These are phyloP conservation scores for Stereocaulon alpinum DNA, from an alignment of 495 filamentous ascomycete species.

Conservation along the genomic window DNA sequence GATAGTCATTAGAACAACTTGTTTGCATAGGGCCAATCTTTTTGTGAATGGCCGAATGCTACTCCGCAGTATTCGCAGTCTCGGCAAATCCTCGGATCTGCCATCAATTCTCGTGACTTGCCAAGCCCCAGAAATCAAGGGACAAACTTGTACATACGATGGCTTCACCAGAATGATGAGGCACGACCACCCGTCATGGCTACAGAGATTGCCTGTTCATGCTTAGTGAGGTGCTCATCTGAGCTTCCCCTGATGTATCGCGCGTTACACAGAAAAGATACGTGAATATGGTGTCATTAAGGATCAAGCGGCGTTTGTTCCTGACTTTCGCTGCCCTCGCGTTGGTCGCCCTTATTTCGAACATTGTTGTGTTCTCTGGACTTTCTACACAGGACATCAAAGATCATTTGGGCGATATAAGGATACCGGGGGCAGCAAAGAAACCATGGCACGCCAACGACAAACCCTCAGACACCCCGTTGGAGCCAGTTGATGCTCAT, in stretches of 20 bases:
- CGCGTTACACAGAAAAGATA: neutral
- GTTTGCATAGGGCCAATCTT: too few species aligned
- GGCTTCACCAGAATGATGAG: too few species aligned
- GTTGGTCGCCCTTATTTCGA: slow-evolving; percentile 14
- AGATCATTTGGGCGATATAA: slow-evolving; percentile 16
- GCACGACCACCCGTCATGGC: neutral
- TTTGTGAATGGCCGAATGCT: too few species aligned
- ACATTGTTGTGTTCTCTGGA: slow-evolving; percentile 17
- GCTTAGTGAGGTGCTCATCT: slow-evolving; percentile 6
- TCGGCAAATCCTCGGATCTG: too few species aligned
- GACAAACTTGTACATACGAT: too few species aligned
- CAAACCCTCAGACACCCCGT: slow-evolving; percentile 11
- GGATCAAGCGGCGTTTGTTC: slow-evolving; percentile 17
- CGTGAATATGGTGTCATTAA: slow-evolving; percentile 10
- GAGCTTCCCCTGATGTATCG: slow-evolving; percentile 9
- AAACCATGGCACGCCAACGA: slow-evolving; percentile 24
- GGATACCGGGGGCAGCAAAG: slow-evolving; percentile 18
- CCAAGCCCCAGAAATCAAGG: too few species aligned
- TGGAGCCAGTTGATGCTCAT: slow-evolving; percentile 25
- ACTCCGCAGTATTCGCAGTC: too few species aligned
- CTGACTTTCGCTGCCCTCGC: slow-evolving; percentile 15
- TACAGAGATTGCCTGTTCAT: neutral
- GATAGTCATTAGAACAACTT: too few species aligned
- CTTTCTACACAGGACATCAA: slow-evolving; percentile 19
- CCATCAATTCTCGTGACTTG: too few species aligned